Base-by-base conservation (phyloP, 129 eudicot genomes). In the Flaveria sonorensis region DNA sequence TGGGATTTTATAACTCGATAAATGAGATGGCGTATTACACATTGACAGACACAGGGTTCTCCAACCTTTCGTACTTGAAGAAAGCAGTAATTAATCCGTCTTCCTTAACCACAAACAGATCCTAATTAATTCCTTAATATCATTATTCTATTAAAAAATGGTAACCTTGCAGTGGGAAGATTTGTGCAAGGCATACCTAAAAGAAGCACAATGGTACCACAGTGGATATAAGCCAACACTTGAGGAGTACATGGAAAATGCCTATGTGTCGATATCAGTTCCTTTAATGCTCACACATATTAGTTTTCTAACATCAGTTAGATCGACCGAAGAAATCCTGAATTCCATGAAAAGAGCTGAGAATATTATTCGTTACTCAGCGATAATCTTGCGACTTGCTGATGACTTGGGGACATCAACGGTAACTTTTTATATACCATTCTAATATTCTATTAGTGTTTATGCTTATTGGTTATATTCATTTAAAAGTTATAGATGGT, bases 161-260 rank as follows among this genome's bases (percentile, higher is more conserved):
- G 52, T 47, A 47, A 47, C 15, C 15, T 47, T 47, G 51, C 26
- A 82, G 85, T 82, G 85, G 85, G 68, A 36, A 39, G 85, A 71
- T 70, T 53, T 82, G 8, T 76, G 81, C 42, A 72, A 76, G 30
- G n/a, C 68, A 3, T 82, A 70, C 53, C 36, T 82, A 14, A 16
- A 48, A 57, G 85, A 82, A 57, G 85, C 85, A 0, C 71, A 63
- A 42, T 82, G 81, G 85, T 82, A 76, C 42, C 59, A 76, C 28
- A 62, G 51, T 39, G 78, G 87, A 7, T 77, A 85, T 36, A 82
- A 12, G 30, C 92, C 89, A 71, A 80, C 72, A 32, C 24, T 88
- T 10, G 77, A 77, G 28, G 92, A 85, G 47, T 88, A 88, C 73
- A 66, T 82, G 20, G 57, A 71, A 40, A 83, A 73, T 74, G 85